A percentile compares a stretch with the other conserved stretches of the same genome.
Conservation (phyloP, 2,329 filamentous ascomycete genomes). For the Rasamsonia emersonii region DNA sequence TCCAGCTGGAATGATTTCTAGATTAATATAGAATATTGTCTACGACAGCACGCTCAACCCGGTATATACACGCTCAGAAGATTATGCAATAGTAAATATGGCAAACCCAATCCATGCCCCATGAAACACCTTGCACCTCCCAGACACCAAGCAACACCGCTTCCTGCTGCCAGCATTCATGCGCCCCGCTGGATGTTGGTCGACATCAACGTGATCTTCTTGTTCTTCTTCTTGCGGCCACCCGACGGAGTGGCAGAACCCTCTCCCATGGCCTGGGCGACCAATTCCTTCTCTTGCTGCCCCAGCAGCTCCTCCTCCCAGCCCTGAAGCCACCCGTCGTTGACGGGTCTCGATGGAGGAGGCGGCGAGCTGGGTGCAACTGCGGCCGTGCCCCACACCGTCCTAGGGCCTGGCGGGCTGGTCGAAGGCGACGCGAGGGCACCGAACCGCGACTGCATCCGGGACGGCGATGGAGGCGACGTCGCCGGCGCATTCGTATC, state of each 20-base stretch:
- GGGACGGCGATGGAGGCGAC: slow-evolving; percentile 33
- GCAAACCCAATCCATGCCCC: too few relatives aligned
- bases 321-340: slow-evolving; percentile 81
- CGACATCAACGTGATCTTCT: slow-evolving; percentile 62
- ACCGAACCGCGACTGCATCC: slow-evolving; percentile 31
- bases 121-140: too few relatives aligned
- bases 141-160: too few relatives aligned
- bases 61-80: too few relatives aligned
- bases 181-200: slow-evolving; percentile 54
- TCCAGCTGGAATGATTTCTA: too few relatives aligned
- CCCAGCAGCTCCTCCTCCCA: slow-evolving; percentile 69
- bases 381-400: slow-evolving; percentile 84
- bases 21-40: too few relatives aligned
- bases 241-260: slow-evolving; percentile 13
- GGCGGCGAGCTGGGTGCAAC: slow-evolving; percentile 50
- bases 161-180: slow-evolving; percentile 26
- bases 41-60: too few relatives aligned
- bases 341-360: slow-evolving; percentile 30
- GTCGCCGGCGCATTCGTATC: slow-evolving; percentile 28
- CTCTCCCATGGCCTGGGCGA: slow-evolving; percentile 39
- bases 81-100: too few relatives aligned
- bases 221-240: slow-evolving; percentile 52
- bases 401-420: slow-evolving; percentile 66
- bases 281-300: slow-evolving; percentile 46
- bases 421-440: slow-evolving; percentile 68